These are phyloP conservation scores for Ustilago xerochloae DNA, from an alignment of 1,284 basidiomycete species.

Conservation along the genomic window DNA sequence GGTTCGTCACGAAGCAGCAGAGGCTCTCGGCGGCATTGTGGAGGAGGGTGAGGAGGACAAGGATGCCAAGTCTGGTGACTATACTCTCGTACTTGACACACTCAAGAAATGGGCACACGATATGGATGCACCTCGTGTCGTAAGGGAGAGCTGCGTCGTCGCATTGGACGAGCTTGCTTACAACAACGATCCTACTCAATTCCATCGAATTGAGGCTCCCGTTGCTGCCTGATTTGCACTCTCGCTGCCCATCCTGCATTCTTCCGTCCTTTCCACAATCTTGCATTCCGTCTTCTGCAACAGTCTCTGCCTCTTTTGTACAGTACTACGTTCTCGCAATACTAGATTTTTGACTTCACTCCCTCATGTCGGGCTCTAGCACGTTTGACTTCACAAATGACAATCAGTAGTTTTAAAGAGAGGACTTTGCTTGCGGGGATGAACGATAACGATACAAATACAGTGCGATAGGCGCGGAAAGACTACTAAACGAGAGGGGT, in stretches of 20 bases:
- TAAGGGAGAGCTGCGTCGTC: constrained; percentile 94
- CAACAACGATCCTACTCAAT: constrained; percentile 68
- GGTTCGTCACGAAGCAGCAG: constrained; percentile 98
- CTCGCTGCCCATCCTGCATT: background rate
- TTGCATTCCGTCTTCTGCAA: background rate
- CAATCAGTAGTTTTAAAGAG: background rate
- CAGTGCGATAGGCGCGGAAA: constrained; percentile 6
- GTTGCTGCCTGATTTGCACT: constrained; percentile 6
- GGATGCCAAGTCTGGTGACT: constrained; percentile 66
- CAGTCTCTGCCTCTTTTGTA: constrained; percentile 18
- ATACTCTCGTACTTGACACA: constrained; percentile 77
- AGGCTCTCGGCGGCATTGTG: constrained; percentile 95
- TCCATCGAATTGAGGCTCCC: constrained; percentile 59
- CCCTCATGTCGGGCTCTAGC: too few relatives aligned
- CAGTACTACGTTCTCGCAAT: constrained; percentile 11
- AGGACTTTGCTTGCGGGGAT: constrained; percentile 16
- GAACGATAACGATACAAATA: constrained; percentile 8
- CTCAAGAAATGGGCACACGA: constrained; percentile 85
- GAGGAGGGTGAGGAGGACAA: constrained; percentile 74
- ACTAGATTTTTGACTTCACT: too few relatives aligned
- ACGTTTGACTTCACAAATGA: too few relatives aligned
- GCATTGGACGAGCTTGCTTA: constrained; percentile 78
- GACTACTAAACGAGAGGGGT: constrained; percentile 8
- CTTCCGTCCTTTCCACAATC: background rate
- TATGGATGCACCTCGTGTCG: constrained; percentile 84